Base-by-base conservation (phyloP, 2,329 filamentous ascomycete species). In the Zopfia rhizophila region DNA sequence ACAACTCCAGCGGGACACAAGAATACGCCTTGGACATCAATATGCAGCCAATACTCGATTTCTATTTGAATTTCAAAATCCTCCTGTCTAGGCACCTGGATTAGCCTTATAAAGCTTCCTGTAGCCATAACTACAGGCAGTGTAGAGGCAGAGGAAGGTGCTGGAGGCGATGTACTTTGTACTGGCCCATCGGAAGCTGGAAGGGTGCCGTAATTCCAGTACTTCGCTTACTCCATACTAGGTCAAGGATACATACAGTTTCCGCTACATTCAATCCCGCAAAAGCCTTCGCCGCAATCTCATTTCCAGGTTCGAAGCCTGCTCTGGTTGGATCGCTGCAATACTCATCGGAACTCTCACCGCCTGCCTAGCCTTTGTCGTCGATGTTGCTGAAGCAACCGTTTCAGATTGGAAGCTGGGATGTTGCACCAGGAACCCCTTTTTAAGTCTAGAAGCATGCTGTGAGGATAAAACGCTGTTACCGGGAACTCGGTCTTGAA, bases 171-270 rank as follows among this genome's bases (percentile, higher is more conserved):
- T n/a, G n/a, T n/a, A n/a, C n/a, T n/a, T n/a, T n/a, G n/a, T n/a
- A n/a, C n/a, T n/a, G n/a, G n/a, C n/a, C n/a, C n/a, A n/a, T n/a
- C n/a, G n/a, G n/a, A n/a, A n/a, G n/a, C 17, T 21, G 38, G 7
- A 7, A 12, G 18, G 8, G 11, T 23, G 8, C 14, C 10, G 10
- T 7, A 16, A 23, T 11, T 22, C 24, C 21, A 47, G 24, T 25
- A 5, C 14, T 24, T 38, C 17, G 23, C 10, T 38, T 35, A 14
- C 18, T 11, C 23, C 14, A 24, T 10, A 16, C 7, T 38, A 80
- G 77, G 75, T 83, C 62, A 83, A 82, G 66, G 80, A 83, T 55
- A 81, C 81, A 2, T 80, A 78, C 53, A 78, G 80, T n/a, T 73
- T 75, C 44, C 74, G 80, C 28, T 61, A 66, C 25, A 64, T 81